Base-by-base conservation (phyloP, 2,329 filamentous ascomycete genomes). In the Colletotrichum somersetense region DNA sequence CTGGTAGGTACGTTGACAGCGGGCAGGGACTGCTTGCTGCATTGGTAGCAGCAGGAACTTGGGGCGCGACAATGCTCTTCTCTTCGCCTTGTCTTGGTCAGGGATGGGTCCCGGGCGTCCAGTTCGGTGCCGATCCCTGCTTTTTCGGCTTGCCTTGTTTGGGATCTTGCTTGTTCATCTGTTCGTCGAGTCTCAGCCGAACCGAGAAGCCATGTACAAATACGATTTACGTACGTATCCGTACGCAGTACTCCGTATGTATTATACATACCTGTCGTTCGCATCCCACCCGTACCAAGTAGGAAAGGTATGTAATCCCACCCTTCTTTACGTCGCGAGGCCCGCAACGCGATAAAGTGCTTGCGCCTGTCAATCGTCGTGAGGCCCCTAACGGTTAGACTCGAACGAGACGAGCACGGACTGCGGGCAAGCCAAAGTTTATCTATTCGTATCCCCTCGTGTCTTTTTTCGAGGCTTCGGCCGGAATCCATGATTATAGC, bases 371-470 rank as follows among this genome's bases (percentile, higher is more conserved):
- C 70, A 69, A 61, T 46, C 16, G 35, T 48, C 65, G 50, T 63
- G 23, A n/a, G 62, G 53, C 48, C 59, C 23, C 48, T 30, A 30
- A 30, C 30, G 30, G 33, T 52, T 61, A 48, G 53, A 55, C 59
- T 69, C 55, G 61, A 59, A 70, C 59, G 66, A 70, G 66, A 55
- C 66, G 66, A 56, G 70, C 70, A 72, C 70, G 40, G 70, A 72
- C 70, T 65, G 66, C 66, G 70, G 66, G 48, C 70, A 70, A 44
- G 38, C 46, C 55, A 66, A 70, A 72, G 66, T 65, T 55, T 70
- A 72, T 62, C 70, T 8, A 44, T 44, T 38, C 35, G 8, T 38
- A 38, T 11, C 18, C 56, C 46, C 59, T 63, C 52, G 66, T 69
- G 66, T 65, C 70, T 62, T 46, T 46, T 38, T 30, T 35, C 40